These are phyloP conservation scores for Calonectria multiphialidica DNA, from an alignment of 2,329 filamentous ascomycete species.

Conservation along the genomic window DNA sequence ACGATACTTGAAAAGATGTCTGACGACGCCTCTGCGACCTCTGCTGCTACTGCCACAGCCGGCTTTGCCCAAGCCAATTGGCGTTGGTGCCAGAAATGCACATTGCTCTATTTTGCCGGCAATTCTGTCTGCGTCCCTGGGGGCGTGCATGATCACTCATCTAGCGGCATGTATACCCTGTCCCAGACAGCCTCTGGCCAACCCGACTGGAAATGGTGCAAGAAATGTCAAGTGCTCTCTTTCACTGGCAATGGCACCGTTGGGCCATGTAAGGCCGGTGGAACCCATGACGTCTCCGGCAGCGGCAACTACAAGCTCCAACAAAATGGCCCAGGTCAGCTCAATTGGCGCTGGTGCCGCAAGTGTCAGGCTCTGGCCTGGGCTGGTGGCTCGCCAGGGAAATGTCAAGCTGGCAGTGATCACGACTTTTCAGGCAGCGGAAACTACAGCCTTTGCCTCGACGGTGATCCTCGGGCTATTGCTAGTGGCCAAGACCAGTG, in stretches of 20 bases:
- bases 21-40: too few species aligned
- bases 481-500: not conserved
- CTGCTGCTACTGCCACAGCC: too few species aligned
- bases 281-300: not conserved
- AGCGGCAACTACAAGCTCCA: not conserved
- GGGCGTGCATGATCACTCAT: not conserved
- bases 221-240: not conserved
- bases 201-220: not conserved
- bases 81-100: not conserved
- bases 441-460: not conserved
- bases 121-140: not conserved
- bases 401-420: not conserved
- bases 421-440: not conserved
- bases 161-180: not conserved
- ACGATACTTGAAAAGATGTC: not conserved
- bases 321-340: not conserved
- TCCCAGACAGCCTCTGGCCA: not conserved
- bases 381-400: not conserved
- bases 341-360: not conserved
- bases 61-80: not conserved
- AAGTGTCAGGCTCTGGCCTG: not conserved
- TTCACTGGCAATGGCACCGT: not conserved
- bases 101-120: not conserved
- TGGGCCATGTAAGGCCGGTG: not conserved
- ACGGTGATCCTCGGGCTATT: not conserved